Evolutionary conservation across 257 asterid genomes (phyloP), one percentile per base, ranked within the genome.

Genomic region (Apocynum venetum): DNA sequence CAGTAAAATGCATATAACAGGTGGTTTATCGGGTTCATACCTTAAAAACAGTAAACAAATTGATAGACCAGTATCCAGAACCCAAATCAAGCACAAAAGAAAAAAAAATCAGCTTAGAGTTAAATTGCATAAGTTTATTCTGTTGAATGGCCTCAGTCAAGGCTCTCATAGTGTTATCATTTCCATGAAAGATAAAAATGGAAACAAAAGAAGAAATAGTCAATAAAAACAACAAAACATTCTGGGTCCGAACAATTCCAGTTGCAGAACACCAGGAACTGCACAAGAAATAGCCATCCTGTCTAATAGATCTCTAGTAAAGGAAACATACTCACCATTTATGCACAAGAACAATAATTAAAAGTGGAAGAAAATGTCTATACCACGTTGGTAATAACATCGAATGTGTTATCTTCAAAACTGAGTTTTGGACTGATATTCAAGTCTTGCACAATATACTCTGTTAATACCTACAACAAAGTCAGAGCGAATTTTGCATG

Each of bases 401-500:
- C 97, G 71, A 93, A 91, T 55, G 93, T 53, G 84, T 85, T 87
- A 77, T 96, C 97, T 79, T 87, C 97, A 75, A 83, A 93, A 59
- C 97, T 96, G 85, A 93, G 95, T 79, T 88, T 93, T 38, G 97
- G 96, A 78, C 93, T 82, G 49, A 86, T 83, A 59, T 93, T 96
- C 81, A 96, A 86, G 85, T 96, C 99, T 88, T 96, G 98, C 89
- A 91, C 97, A 57, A 93, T 81, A 72, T 93, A 90, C 80, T 96
- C 97, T 0, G 97, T 91, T 82, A 96, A 79, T 77, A 91, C 94
- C 98, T 96, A 82, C 87, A 89, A 82, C 77, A 70, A 71, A 64
- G 77, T 79, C 70, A 36, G 7, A 74, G 57, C 64, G 15, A 72
- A 44, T 71, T 66, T 69, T 57, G 79, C 51, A 49, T 79, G 10